Evolutionary conservation across 176 grass and related monocot species (phyloP), one percentile per base, ranked within the genome.

Genomic region (Pharus latifolius): DNA sequence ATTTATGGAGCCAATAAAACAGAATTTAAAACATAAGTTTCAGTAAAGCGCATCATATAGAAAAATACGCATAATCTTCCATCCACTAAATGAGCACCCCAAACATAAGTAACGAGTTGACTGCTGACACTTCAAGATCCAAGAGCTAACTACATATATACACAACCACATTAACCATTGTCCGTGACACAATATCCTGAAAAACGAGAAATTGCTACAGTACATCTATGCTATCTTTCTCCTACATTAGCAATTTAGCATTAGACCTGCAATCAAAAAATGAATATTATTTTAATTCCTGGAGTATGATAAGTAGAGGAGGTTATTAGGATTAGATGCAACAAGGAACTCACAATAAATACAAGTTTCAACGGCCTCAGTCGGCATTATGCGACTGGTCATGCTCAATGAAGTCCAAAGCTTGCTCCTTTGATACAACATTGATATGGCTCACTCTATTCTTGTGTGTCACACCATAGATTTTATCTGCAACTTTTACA

Each of bases 401-500:
- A 69, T 85, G 95, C 84, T 94, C 95, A 25, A 99, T 91, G 71
- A 99, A 99, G 79, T 99, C 87, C 86, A 99, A 41, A 46, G 90
- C 95, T 38, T 91, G 72, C 55, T 99, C 87, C 82, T 86, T 88
- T 18, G 95, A 75, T 14, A 99, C 81, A 44, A 99, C 87, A 3
- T 94, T 85, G 46, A 99, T 88, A 45, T 85, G 81, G 72, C 90
- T 99, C 14, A 91, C 95, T 35, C 95, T 88, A 48, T 94, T 94
- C 83, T 91, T 94, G 76, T 99, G 95, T 1, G 87, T 99, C 52
- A 99, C 95, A 1, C 90, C 95, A 24, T 99, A 99, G 48, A 94
- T 99, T 69, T 94, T 88, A 74, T 94, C 95, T 50, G 95, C 86
- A 40, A 94, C 95, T 60, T 94, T 99, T 16, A 66, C 79, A 65